phyloP scores from a whole-genome alignment of 495 filamentous ascomycete genomes.

The Darksidea phi region DNA sequence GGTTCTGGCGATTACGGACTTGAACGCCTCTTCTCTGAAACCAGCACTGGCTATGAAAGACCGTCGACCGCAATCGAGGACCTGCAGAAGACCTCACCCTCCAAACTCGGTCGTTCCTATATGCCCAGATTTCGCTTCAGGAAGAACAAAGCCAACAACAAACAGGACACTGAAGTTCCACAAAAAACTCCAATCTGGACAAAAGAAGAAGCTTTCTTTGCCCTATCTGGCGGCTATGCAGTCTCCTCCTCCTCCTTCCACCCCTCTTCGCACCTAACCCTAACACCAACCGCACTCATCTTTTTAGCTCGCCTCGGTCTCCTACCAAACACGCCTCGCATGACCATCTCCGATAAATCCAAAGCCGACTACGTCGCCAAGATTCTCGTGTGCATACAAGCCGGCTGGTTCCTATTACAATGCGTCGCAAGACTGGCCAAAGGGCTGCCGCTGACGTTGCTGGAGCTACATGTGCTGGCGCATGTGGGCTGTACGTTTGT shows the following conservation, averaged over 20 bases:
- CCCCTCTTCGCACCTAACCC: conserved; percentile 8
- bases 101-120: too few relatives aligned
- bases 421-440: conserved; percentile 35
- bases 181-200: conserved; percentile 21
- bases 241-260: conserved; percentile 16
- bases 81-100: neutral
- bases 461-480: conserved; percentile 44
- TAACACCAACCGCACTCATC: conserved; percentile 37
- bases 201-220: conserved; percentile 30
- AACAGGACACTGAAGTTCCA: too few relatives aligned
- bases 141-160: neutral
- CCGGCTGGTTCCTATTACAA: conserved; percentile 44
- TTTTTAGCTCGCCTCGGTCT: conserved; percentile 29
- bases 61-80: neutral
- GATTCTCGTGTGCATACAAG: conserved; percentile 42
- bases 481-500: conserved; percentile 43
- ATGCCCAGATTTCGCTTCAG: neutral
- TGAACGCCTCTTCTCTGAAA: neutral
- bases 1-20: neutral
- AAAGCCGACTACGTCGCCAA: conserved; percentile 44
- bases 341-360: conserved; percentile 38
- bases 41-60: neutral
- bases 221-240: conserved; percentile 23
- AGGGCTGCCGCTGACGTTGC: conserved; percentile 38
- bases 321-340: conserved; percentile 21